Base-by-base conservation (phyloP, 257 asterid species). In the Solanum bulbocastanum region DNA sequence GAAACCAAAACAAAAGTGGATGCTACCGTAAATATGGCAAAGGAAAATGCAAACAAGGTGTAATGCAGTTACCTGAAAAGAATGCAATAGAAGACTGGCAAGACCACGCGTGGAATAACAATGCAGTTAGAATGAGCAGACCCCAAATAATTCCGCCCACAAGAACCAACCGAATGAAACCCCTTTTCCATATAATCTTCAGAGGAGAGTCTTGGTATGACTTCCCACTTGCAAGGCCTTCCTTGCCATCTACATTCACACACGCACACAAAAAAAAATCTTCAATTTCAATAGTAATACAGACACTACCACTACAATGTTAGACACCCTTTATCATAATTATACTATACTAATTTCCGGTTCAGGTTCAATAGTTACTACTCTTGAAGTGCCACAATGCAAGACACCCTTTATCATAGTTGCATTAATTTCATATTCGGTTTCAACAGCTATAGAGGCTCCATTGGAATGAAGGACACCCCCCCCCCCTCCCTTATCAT, bases 141-240 rank as follows among this genome's bases (percentile, higher is more conserved):
- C 90, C 91, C 93, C 93, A 91, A n/a, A 91, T 69, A 88, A 92
- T 91, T 30, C 93, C 94, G 13, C 72, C 91, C 84, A 90, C 91
- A 35, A 92, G 87, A 49, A 90, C 90, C 86, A 90, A 83, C 13
- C 93, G 90, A 88, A 92, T 86, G 84, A 90, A 91, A 9, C 93
- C 94, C 90, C 60, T 91, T 83, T 87, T 92, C 94, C 94, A 91
- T 42, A 89, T 76, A 13, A 90, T 83, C 92, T 88, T 90, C 92
- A 90, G 56, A 16, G 91, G 85, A 85, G 32, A 89, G 88, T 89
- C 94, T 39, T 90, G 88, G 20, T 84, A 49, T 13, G 75, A 81
- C 87, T 89, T 92, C 89, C 89, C 93, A 87, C 81, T 82, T 44
- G 49, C 36, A 56, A 85, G 85, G 22, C 37, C 88, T 71, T 56